phyloP scores from a whole-genome alignment of 23 red algal genomes.

The Gracilariopsis chorda region DNA sequence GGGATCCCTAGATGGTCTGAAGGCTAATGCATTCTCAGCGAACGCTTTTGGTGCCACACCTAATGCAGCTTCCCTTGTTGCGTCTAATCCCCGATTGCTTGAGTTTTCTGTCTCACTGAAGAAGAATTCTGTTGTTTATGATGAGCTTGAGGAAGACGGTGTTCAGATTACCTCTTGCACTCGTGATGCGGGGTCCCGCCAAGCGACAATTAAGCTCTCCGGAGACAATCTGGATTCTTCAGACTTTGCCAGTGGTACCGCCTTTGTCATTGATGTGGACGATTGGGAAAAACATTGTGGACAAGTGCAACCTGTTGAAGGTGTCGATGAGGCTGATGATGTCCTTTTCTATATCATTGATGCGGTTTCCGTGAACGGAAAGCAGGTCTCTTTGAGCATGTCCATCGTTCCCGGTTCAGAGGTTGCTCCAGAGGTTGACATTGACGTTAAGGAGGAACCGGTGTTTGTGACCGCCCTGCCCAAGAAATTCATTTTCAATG shows the following conservation, averaged over 20 bases:
- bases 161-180: background rate
- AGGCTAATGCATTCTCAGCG: too few relatives aligned
- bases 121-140: background rate
- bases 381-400: background rate
- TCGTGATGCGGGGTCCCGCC: background rate
- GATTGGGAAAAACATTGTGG: constrained; percentile 14
- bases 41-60: too few relatives aligned
- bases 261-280: background rate
- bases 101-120: too few relatives aligned
- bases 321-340: constrained; percentile 12
- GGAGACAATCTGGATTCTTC: background rate
- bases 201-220: background rate
- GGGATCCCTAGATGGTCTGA: too few relatives aligned
- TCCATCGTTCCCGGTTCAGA: constrained; percentile 3
- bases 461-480: background rate
- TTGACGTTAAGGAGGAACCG: background rate
- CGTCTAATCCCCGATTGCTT: too few relatives aligned
- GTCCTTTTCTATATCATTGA: constrained; percentile 7
- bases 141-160: background rate
- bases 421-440: constrained; percentile 11
- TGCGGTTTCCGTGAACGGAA: background rate
- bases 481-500: background rate
- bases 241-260: constrained; percentile 4
- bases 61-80: too few relatives aligned
- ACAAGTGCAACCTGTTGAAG: background rate